A percentile compares a stretch with the other conserved stretches of the same genome.
phyloP scores from a whole-genome alignment of 2,329 filamentous ascomycete species.

The Zalaria obscura region DNA sequence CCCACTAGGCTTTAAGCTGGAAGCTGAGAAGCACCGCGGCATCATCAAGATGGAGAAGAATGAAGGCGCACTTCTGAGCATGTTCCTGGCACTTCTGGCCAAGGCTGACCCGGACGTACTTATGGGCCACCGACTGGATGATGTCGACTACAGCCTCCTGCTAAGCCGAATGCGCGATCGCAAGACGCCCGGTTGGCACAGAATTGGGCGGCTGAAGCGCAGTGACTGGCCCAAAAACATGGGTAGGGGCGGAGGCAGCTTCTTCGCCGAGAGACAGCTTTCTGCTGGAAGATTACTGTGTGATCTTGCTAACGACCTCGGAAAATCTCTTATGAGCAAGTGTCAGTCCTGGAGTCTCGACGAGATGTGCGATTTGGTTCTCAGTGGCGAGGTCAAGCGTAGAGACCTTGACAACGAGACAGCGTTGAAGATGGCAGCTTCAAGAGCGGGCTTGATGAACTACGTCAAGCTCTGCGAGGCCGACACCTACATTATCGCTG shows the following conservation, averaged over 20 bases:
- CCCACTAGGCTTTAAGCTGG: conserved; percentile 72
- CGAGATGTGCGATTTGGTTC: conserved; percentile 90
- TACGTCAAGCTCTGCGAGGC: conserved; percentile 89
- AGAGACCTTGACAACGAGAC: conserved; percentile 80
- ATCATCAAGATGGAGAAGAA: conserved; percentile 69
- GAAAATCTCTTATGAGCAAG: conserved; percentile 92
- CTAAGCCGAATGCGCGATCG: conserved; percentile 76
- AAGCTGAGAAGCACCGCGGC: conserved; percentile 61
- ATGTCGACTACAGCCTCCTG: conserved; percentile 86
- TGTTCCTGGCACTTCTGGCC: conserved; percentile 81
- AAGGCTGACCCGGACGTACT: conserved; percentile 85
- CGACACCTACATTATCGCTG: conserved; percentile 91
- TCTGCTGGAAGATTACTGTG: conserved; percentile 82
- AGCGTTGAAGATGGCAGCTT: conserved; percentile 66
- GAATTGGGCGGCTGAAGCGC: conserved; percentile 74
- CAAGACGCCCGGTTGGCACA: conserved; percentile 88
- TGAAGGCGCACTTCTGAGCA: conserved; percentile 71
- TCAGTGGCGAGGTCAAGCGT: conserved; percentile 56
- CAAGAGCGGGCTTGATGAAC: conserved; percentile 76
- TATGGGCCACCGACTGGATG: conserved; percentile 89
- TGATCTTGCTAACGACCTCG: conserved; percentile 89
- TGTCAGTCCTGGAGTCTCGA: conserved; percentile 97
- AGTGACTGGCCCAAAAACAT: conserved; percentile 77
- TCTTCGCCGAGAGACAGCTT: conserved; percentile 84
- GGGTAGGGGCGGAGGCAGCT: conserved; percentile 72